Percentiles rank a stretch among this genome's conserved stretches.
Evolutionary conservation across 2,329 filamentous ascomycete species (phyloP).

Genomic region (Colletotrichum chrysophilum): DNA sequence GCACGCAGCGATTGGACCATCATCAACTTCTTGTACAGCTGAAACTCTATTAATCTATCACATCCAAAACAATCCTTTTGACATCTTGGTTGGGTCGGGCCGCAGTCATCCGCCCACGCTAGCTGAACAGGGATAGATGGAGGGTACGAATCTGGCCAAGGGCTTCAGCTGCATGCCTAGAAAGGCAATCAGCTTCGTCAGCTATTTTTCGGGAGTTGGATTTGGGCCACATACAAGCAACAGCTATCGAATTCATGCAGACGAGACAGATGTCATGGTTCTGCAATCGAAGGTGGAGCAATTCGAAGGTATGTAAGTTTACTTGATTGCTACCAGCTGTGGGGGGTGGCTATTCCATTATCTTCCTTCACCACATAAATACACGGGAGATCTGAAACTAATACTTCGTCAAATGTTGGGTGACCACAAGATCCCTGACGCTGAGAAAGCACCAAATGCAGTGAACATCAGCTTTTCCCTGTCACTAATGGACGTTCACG

Average conservation of each 20-base stretch:
- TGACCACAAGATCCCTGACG: fast-evolving
- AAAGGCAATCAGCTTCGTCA: neutral
- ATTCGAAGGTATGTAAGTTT: neutral
- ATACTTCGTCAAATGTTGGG: neutral
- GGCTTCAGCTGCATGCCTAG: neutral
- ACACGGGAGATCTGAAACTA: neutral
- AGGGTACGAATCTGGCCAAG: neutral
- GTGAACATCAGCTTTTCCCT: fast-evolving
- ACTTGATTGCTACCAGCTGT: neutral
- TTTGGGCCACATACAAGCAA: fast-evolving
- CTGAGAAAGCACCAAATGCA: fast-evolving
- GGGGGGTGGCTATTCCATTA: neutral
- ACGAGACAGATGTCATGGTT: fast-evolving
- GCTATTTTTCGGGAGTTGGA: neutral
- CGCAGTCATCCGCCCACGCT: neutral
- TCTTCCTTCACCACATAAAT: neutral
- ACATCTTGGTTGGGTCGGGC: neutral
- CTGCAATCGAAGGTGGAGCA: fast-evolving
- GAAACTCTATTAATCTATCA: neutral
- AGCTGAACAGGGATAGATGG: neutral
- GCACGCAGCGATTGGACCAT: neutral
- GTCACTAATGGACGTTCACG: neutral
- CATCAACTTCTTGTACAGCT: neutral
- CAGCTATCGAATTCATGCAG: fast-evolving
- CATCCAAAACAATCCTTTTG: neutral